These are phyloP conservation scores for Apophysomyces variabilis DNA, from an alignment of 371 early-diverging fungal species.

Conservation along the genomic window DNA sequence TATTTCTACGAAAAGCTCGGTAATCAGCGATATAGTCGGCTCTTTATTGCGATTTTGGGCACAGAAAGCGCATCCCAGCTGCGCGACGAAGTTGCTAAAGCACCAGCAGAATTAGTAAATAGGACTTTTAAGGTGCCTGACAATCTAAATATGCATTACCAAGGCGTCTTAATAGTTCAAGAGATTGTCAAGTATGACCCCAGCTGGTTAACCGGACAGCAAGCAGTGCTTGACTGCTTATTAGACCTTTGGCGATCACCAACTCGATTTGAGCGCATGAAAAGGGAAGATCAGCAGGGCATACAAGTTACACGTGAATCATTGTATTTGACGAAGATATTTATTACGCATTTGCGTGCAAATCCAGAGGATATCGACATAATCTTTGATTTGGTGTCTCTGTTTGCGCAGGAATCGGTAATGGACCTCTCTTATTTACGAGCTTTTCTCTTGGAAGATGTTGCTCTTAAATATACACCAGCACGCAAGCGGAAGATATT, in stretches of 20 bases:
- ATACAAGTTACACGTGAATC: conserved; percentile 58
- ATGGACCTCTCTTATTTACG: conserved; percentile 75
- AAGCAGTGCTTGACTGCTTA: conserved; percentile 56
- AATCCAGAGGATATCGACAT: conserved; percentile 72
- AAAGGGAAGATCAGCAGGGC: conserved; percentile 57
- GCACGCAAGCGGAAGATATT: conserved; percentile 69
- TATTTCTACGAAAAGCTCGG: conserved; percentile 84
- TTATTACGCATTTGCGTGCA: conserved; percentile 65
- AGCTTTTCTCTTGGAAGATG: conserved; percentile 73
- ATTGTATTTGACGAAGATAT: conserved; percentile 69
- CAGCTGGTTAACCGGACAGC: conserved; percentile 61
- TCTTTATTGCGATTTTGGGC: conserved; percentile 77
- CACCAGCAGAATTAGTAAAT: conserved; percentile 59
- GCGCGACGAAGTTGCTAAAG: conserved; percentile 70
- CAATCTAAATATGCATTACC: conserved; percentile 50
- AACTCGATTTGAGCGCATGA: conserved; percentile 53
- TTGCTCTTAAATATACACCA: conserved; percentile 61
- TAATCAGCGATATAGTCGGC: conserved; percentile 53
- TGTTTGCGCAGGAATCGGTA: conserved; percentile 75
- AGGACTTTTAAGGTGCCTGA: conserved; percentile 54
- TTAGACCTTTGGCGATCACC: conserved; percentile 64
- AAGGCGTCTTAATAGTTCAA: conserved; percentile 70
- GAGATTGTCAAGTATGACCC: conserved; percentile 62
- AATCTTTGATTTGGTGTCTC: conserved; percentile 77
- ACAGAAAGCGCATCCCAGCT: conserved; percentile 69